Evolutionary conservation across 331 rosid species (phyloP), one percentile per base, ranked within the genome.

Genomic region (Cydonia oblonga): DNA sequence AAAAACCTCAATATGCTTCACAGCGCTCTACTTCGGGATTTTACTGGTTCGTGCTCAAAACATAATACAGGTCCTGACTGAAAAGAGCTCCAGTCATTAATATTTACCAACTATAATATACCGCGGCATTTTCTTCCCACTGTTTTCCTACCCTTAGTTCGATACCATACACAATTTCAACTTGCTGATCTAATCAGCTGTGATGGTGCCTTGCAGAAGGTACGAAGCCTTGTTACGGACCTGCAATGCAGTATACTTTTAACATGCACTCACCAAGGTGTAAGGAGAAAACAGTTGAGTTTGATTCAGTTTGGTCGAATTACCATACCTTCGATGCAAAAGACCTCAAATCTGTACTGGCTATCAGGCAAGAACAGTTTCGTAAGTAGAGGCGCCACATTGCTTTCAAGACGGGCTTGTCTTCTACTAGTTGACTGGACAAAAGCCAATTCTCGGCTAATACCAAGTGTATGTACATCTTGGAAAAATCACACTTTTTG

Each of bases 171-270:
- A 18, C 64, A 33, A 79, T 77, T 62, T 62, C 67, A 30, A 62
- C 72, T 59, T 58, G 30, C 56, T 72, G 76, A 15, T 78, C 77
- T 19, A 62, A 19, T 59, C 40, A 42, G 49, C 49, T 42, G 49
- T 42, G 80, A 84, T 9, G 68, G 81, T 79, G 82, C 90, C 88
- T 79, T 91, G 96, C 63, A 87, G 84, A 66, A 91, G 89, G 79
- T 85, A 91, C 49, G 98, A 81, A 44, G 98, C 98, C 74, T 83
- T 85, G 59, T 86, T 84, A 25, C 98, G 97, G 80, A 91, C 90
- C 98, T 93, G 96, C 63, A 78, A 70, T 20, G 59, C 13, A 71
- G 38, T 56, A 61, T 49, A 66, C 6, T 54, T 71, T 57, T 64
- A 78, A 29, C 7, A 49, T 40, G 11, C 23, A 78, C 57, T 66